Evolutionary conservation across 331 rosid genomes (phyloP), one percentile per base, ranked within the genome.

Genomic region (Phaseolus coccineus): DNA sequence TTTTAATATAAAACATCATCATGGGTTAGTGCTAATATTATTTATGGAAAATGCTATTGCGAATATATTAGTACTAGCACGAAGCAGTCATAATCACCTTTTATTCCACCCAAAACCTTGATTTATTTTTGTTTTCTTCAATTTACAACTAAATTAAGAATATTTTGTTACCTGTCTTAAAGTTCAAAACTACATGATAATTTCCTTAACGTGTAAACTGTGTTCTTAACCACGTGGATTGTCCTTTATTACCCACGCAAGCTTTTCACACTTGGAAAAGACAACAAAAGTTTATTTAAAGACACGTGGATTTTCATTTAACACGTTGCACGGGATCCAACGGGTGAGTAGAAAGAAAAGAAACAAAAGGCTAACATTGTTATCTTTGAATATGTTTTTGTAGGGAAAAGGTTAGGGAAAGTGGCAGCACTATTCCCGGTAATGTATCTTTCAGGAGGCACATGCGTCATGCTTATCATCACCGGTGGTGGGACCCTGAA

Each of bases 371-470:
- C 15, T 57, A 25, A 25, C 13, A 0, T 8, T 57, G 16, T 10
- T 10, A 10, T 10, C 7, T 57, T 2, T 58, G 65, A 27, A 57
- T 46, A 13, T 1, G 0, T 1, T 46, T 46, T 3, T 3, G 0
- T 3, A 92, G 97, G 96, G 42, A 56, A 63, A 56, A 87, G 55
- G 68, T 2, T 88, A 0, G 98, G 97, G 2, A 93, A 87, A 58
- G 4, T 86, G 72, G 80, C 87, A 8, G 83, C 90, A 1, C 6
- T 93, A 10, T 93, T 93, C 81, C 97, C 97, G 1, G 91, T 91
- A 4, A 87, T 89, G 94, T 93, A 93, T 61, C 86, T 88, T 10
- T 91, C 98, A 0, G 98, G 94, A 35, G 98, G 92, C 0, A 42
- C 87, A 0, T 93, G 98, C 59, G 91, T 83, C 7, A 58, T 83